These are phyloP conservation scores for Epichloe sibirici DNA, from an alignment of 2,329 filamentous ascomycete species.

Conservation along the genomic window DNA sequence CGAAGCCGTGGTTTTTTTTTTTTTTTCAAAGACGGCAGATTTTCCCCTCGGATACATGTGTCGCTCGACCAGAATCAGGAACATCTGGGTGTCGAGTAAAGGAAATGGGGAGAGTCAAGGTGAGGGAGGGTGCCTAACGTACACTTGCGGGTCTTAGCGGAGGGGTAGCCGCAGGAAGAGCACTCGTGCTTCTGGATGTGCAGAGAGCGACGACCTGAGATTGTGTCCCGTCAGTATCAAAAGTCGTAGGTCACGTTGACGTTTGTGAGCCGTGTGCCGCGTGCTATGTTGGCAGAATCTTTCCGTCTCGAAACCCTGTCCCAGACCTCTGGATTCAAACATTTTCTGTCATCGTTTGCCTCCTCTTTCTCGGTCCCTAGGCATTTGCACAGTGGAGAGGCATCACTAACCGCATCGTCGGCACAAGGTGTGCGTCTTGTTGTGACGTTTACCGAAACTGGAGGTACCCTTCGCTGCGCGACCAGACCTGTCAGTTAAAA, in stretches of 20 bases:
- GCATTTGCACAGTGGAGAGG: constrained; percentile 2
- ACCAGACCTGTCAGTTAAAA: constrained; percentile 13
- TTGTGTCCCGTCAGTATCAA: constrained; percentile 8
- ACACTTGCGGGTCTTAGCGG: constrained; percentile 98
- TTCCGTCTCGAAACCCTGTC: not conserved
- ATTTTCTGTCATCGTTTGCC: constrained; percentile 1
- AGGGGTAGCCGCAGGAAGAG: constrained; percentile 87
- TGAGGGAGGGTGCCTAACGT: constrained; percentile 37
- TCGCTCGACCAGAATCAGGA: too few relatives aligned
- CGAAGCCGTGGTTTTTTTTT: not conserved
- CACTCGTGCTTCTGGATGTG: constrained; percentile 99
- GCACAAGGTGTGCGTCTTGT: constrained; percentile 97
- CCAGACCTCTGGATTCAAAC: not conserved
- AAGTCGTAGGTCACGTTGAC: not conserved
- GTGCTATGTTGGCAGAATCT: not conserved
- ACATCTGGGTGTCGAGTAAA: not conserved
- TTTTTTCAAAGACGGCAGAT: too few relatives aligned
- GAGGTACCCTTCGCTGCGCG: constrained; percentile 44
- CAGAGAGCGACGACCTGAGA: constrained; percentile 79
- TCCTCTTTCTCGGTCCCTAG: constrained; percentile 7
- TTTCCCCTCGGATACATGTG: too few relatives aligned
- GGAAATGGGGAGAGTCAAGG: not conserved
- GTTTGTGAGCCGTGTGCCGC: not conserved
- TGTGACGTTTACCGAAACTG: constrained; percentile 61
- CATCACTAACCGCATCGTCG: constrained; percentile 82